Evolutionary conservation across 2,329 filamentous ascomycete genomes (phyloP), one percentile per base, ranked within the genome.

Genomic region (Rhinocladiella similis): DNA sequence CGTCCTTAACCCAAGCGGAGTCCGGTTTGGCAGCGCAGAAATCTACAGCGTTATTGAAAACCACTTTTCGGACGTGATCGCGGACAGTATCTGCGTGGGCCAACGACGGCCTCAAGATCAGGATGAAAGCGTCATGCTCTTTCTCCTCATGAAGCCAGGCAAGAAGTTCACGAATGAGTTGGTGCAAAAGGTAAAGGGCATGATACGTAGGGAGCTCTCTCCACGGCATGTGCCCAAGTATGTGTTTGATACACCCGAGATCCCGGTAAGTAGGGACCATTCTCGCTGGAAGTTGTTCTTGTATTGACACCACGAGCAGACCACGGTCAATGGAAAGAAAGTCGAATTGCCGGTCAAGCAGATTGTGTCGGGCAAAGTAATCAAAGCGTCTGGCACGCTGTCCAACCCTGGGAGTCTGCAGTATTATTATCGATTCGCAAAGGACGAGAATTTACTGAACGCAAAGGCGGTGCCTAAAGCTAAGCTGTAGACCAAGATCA

Each of bases 11-110:
- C 93, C 93, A 0, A 84, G 9, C 19, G 93, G 93, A 1, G 91
- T 97, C 19, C 80, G 93, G 0, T 97, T 97, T 68, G 93, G 93
- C 5, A 91, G 86, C 33, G 91, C 92, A 1, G 93, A 97, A 76
- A 96, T 97, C 18, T 97, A 97, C 73, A 97, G 96, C 69, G 80
- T 96, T 12, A 75, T 97, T 25, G 70, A 72, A 20, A 67, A 66
- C 16, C 51, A 91, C 92, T 59, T 75, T 81, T 10, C 75, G 0
- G 77, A 81, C 79, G 48, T 73, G 93, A 2, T 77, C 78, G 5
- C 90, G 93, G 67, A 85, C 84, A n/a, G 77, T 93, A 19, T 92
- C 88, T 55, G 89, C 93, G 88, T 94, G 0, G 90, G 90, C 0
- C 89, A 92, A 72, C 75, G 89, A 18, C 73, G 90, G 19, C 83